Base-by-base conservation (phyloP, 2,329 filamentous ascomycete genomes). In the Claviceps humidiphila region DNA sequence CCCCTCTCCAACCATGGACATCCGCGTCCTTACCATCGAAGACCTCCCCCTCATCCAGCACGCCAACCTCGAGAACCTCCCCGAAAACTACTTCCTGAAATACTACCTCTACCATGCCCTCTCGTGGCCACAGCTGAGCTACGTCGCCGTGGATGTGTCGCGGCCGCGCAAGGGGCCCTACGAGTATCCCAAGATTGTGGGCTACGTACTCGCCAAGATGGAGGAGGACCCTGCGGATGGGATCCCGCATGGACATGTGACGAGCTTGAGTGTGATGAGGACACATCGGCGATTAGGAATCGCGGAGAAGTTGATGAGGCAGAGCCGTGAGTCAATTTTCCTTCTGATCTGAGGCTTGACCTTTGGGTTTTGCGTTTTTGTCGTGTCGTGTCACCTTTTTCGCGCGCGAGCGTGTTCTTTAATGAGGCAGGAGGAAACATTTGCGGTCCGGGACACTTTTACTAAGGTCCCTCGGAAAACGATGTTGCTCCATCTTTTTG, bases 31-130 rank as follows among this genome's bases (percentile, higher is more conserved):
- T 60, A 84, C 81, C 59, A 76, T 88, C 58, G 85, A 82, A 57
- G 88, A 94, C 71, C 87, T 94, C 59, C 88, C 88, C 59, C 84
- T 93, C 66, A 89, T 98, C 66, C 93, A 98, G 74, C 89, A 94
- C 70, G 91, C 91, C 66, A 97, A 98, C 76, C 90, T 98, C 67
- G 95, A 94, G 68, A 98, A 98, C 75, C 80, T 98, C 51, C 93
- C 93, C 58, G 93, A 98, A 72, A 98, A 98, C 77, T 98, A 98
- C 80, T 97, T 97, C 70, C 87, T 95, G 72, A 98, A 98, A 79
- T 98, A 98, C 78, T 98, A 98, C 75, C 83, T 98, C 64, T 98
- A 98, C 80, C 93, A 98, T 72, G 90, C 91, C 16, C 82, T 97
- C 59, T 95, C 89, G 61, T 98, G 93, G 93, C 93, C 93, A 46